A percentile compares a stretch with the other conserved stretches of the same genome.
These are phyloP conservation scores for Pythium brachiatum DNA, from an alignment of 352 stramenopile genomes.

Conservation along the genomic window DNA sequence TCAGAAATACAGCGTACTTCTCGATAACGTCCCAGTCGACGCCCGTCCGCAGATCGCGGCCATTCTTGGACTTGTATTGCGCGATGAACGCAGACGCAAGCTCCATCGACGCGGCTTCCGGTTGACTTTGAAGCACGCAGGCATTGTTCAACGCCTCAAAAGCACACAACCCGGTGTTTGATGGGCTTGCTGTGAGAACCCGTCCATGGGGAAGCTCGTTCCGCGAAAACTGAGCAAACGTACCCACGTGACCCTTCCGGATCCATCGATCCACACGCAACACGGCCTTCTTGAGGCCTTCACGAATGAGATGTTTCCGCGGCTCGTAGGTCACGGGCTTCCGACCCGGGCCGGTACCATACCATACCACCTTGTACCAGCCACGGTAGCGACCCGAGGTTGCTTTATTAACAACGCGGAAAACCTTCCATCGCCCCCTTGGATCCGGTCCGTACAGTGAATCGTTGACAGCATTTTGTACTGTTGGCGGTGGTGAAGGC, in stretches of 20 bases:
- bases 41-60: neutral
- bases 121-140: neutral
- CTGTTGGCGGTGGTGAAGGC: neutral
- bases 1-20: neutral
- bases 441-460: conserved; percentile 8
- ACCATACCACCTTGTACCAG: conserved; percentile 9
- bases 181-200: neutral
- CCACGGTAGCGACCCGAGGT: neutral
- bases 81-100: neutral
- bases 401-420: conserved; percentile 4
- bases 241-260: neutral
- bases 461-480: neutral
- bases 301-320: neutral
- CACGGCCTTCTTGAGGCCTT: neutral
- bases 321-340: conserved; percentile 4
- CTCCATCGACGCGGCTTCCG: neutral
- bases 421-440: conserved; percentile 9
- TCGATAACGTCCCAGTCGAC: conserved; percentile 3
- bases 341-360: neutral
- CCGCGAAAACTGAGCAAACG: neutral
- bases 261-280: conserved; percentile 1
- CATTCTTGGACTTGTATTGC: neutral
- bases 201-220: conserved; percentile 6
- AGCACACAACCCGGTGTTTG: conserved; percentile 1
- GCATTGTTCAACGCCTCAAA: conserved; percentile 2